Percentiles rank a stretch among this genome's conserved stretches.
Evolutionary conservation across 1,284 basidiomycete genomes (phyloP).

Genomic region (Peniophora sp.): DNA sequence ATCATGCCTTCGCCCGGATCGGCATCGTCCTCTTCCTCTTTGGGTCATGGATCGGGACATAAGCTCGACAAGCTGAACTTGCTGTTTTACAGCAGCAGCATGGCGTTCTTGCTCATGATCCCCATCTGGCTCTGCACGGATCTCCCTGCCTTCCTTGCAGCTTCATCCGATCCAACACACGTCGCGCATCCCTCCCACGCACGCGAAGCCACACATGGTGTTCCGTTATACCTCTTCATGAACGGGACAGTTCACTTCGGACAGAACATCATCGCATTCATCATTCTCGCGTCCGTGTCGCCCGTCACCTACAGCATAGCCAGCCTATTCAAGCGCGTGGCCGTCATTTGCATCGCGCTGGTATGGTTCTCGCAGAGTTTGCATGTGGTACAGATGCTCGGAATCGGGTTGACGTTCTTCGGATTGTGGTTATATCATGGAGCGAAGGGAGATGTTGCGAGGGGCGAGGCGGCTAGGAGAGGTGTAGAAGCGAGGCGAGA

Average conservation of each 20-base stretch:
- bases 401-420: constrained; percentile 84
- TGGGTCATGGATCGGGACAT: constrained; percentile 36
- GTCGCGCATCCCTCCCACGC: constrained; percentile 42
- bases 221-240: constrained; percentile 73
- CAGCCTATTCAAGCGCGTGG: constrained; percentile 95
- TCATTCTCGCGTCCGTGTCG: constrained; percentile 91
- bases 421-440: constrained; percentile 97
- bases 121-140: constrained; percentile 91
- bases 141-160: constrained; percentile 55
- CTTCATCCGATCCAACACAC: constrained; percentile 29
- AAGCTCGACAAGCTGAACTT: constrained; percentile 98
- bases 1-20: constrained; percentile 73
- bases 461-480: constrained; percentile 82
- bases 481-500: constrained; percentile 78
- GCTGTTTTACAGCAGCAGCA: constrained; percentile 89
- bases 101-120: constrained; percentile 92
- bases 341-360: constrained; percentile 96
- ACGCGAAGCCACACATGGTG: constrained; percentile 42
- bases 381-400: constrained; percentile 77
- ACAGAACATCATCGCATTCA: constrained; percentile 96
- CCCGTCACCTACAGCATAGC: constrained; percentile 99
- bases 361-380: constrained; percentile 93
- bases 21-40: no score
- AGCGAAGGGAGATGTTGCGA: constrained; percentile 88
- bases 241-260: constrained; percentile 96